Evolutionary conservation across 2,329 filamentous ascomycete species (phyloP).

Genomic region (Amesomyces nigricolor): DNA sequence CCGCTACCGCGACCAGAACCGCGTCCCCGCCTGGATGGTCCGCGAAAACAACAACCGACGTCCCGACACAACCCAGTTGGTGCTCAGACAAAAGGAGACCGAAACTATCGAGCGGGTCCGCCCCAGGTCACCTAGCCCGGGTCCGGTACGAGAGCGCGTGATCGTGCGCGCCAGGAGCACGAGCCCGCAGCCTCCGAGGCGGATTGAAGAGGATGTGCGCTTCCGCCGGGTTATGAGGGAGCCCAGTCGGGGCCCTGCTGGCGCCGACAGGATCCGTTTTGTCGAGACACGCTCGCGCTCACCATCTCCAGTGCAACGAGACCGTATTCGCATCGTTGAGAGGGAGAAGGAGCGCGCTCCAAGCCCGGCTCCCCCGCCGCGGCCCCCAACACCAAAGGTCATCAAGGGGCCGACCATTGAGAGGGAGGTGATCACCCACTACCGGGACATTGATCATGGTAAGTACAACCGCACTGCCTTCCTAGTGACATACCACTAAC

Average conservation of each 20-base stretch:
- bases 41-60: slow-evolving; percentile 43
- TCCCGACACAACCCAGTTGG: slow-evolving; percentile 45
- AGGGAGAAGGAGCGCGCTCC: slow-evolving; percentile 43
- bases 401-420: slow-evolving; percentile 76
- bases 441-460: slow-evolving; percentile 84
- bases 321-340: slow-evolving; percentile 49
- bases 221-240: slow-evolving; percentile 30
- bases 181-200: slow-evolving; percentile 31
- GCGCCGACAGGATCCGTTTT: slow-evolving; percentile 31
- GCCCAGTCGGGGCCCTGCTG: slow-evolving; percentile 21
- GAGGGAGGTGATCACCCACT: slow-evolving; percentile 84
- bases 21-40: slow-evolving; percentile 44
- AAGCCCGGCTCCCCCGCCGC: slow-evolving; percentile 44
- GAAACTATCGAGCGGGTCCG: slow-evolving; percentile 48
- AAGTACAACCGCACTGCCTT: slow-evolving; percentile 29
- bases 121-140: slow-evolving; percentile 39
- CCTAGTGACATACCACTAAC: slow-evolving; percentile 7
- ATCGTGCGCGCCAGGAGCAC: slow-evolving; percentile 40
- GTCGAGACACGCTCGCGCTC: slow-evolving; percentile 39
- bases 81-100: slow-evolving; percentile 50
- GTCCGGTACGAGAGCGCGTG: slow-evolving; percentile 40
- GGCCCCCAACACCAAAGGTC: slow-evolving; percentile 57
- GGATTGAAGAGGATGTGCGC: slow-evolving; percentile 31
- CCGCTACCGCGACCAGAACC: slow-evolving; percentile 39
- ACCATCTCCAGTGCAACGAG: slow-evolving; percentile 37